phyloP scores from a whole-genome alignment of 106 monocot genomes.

The Dactylorhiza incarnata region DNA sequence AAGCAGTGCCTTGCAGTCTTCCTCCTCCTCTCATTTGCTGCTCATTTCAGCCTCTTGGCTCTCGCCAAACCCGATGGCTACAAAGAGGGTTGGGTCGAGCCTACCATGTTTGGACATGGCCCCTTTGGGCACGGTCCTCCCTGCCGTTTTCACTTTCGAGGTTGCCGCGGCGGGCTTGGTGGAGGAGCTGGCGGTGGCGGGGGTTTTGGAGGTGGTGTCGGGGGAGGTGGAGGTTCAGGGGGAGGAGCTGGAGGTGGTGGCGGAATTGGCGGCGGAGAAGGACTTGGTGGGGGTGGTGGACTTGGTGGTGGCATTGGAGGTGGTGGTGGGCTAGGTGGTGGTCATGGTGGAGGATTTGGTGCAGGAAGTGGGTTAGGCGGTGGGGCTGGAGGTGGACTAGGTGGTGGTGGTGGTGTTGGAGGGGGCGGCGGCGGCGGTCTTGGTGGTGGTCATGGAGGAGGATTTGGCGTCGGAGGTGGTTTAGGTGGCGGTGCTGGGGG shows the following conservation, averaged over 20 bases:
- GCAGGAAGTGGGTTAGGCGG: not conserved
- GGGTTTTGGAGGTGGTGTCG: not conserved
- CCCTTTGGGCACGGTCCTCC: not conserved
- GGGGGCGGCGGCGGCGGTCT: not conserved
- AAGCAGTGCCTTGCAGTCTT: not conserved
- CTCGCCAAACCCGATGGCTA: not conserved
- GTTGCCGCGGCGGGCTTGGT: not conserved
- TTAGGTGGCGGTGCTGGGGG: not conserved
- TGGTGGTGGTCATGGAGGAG: not conserved
- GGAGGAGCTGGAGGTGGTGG: not conserved
- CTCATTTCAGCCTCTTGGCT: not conserved
- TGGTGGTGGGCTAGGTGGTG: not conserved
- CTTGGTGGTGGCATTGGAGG: not conserved
- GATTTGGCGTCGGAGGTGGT: not conserved
- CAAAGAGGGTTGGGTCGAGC: not conserved
- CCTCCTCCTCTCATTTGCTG: not conserved
- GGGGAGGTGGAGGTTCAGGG: not conserved
- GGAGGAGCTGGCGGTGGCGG: not conserved
- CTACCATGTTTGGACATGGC: not conserved
- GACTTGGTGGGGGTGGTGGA: not conserved
- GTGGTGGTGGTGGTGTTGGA: not conserved
- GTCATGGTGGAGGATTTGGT: not conserved
- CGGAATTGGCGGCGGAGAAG: not conserved
- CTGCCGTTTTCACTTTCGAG: slow-evolving; percentile 3
- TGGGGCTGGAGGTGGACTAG: not conserved